Percentiles rank a stretch among this genome's conserved stretches.
Evolutionary conservation across 768 basidiomycete species (phyloP).

Genomic region (Termitomyces sp.): DNA sequence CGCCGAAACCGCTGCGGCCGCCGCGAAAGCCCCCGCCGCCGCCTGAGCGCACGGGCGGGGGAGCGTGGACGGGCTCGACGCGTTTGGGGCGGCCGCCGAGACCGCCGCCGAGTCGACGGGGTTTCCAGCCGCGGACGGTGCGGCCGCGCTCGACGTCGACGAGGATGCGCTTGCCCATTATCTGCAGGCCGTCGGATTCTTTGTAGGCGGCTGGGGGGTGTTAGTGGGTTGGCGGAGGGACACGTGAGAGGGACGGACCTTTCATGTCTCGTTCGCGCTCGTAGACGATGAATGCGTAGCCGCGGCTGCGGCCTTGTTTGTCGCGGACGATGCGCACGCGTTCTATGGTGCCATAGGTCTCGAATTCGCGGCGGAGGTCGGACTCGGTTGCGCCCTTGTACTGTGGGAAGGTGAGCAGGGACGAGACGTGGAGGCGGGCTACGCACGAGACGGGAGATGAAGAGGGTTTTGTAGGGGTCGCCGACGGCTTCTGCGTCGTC

Average conservation of each 20-base stretch:
- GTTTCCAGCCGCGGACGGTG: constrained; percentile 98
- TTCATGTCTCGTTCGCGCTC: constrained; percentile 99
- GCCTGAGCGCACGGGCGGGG: constrained; percentile 29
- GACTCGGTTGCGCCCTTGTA: constrained; percentile 89
- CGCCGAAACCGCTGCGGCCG: constrained; percentile 30
- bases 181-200: constrained; percentile 94
- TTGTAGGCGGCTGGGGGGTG: constrained; percentile 79
- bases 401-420: constrained; percentile 34
- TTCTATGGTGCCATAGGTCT: constrained; percentile 92
- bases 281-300: constrained; percentile 96
- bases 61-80: constrained; percentile 35
- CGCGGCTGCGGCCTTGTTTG: constrained; percentile 80
- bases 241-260: constrained; percentile 51
- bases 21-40: constrained; percentile 34
- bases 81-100: constrained; percentile 97
- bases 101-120: constrained; percentile 93
- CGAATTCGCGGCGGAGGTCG: constrained; percentile 93
- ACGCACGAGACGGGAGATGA: constrained; percentile 84
- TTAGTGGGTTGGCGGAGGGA: not conserved
- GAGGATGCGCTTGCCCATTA: constrained; percentile 92
- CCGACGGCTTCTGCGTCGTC: constrained; percentile 89
- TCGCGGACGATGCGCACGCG: constrained; percentile 90
- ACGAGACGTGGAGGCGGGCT: constrained; percentile 5
- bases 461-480: constrained; percentile 97
- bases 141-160: constrained; percentile 98